Base-by-base conservation (phyloP, 139 green algal genomes). In the Tetraselmis striata region DNA sequence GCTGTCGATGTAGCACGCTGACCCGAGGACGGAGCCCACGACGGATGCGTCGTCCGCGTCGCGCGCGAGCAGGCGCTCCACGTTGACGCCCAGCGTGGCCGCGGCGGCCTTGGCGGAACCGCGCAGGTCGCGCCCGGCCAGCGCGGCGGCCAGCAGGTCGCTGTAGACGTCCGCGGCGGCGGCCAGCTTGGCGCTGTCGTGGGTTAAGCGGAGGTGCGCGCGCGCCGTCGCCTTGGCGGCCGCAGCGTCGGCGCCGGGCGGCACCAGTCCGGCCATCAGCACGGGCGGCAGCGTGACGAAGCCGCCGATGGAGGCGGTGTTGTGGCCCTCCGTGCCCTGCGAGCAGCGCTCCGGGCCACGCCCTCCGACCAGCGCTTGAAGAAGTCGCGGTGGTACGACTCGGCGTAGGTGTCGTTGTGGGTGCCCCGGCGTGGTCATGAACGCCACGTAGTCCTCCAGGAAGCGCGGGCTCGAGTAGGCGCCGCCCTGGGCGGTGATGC, bases 251-350 rank as follows among this genome's bases (percentile, higher is more conserved):
- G 24, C 29, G 28, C 78, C 79, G 30, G 78, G 27, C 32, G 32
- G 32, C 32, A 28, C 77, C 31, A 86, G 28, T 27, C 29, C 27
- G 59, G 84, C 76, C 59, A 90, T 77, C 67, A 92, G 85, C 5
- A 93, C 90, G 0, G 88, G 90, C 1, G 88, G 86, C 76, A 93
- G 83, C 88, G 91, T 93, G 84, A 93, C 90, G 85, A 93, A 93
- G 74, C 90, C 90, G 2, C 90, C 90, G 59, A 93, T 92, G 74
- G 86, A 81, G 2, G 90, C 87, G 0, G 88, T 92, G 87, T 93
- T 92, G 86, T 93, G 88, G 0, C 88, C 90, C 84, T 93, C 88
- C 0, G 88, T 91, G 79, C 90, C 90, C 58, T 82, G 5, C 1
- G 83, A 79, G 82, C 90, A 93, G 11, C 75, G 30, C 82, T 92